phyloP scores from a whole-genome alignment of 2,329 filamentous ascomycete genomes.

The Aspergillus arachidicola region DNA sequence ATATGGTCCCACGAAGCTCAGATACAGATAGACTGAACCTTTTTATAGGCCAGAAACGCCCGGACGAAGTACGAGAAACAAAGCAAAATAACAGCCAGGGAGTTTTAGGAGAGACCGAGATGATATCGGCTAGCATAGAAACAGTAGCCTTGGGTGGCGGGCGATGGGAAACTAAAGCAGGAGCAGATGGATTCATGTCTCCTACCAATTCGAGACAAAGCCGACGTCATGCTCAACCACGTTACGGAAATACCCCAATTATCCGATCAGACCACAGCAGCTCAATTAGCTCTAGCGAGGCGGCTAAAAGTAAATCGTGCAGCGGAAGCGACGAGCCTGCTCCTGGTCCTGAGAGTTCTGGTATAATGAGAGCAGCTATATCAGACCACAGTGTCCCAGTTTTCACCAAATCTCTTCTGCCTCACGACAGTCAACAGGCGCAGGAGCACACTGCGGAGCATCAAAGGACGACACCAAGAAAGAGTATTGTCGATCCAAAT shows the following conservation, averaged over 20 bases:
- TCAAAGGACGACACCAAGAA: constrained; percentile 12
- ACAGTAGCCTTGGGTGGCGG: neutral
- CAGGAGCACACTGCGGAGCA: neutral
- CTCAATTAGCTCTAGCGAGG: neutral
- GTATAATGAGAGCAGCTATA: neutral
- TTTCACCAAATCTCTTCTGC: neutral
- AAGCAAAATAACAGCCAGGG: neutral
- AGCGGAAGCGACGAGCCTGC: neutral
- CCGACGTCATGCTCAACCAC: neutral
- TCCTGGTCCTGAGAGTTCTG: neutral
- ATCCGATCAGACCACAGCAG: neutral
- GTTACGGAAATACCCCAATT: neutral
- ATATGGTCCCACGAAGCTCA: neutral
- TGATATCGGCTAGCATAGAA: neutral
- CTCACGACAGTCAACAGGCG: neutral
- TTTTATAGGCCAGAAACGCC: neutral
- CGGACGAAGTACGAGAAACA: neutral
- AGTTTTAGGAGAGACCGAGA: neutral
- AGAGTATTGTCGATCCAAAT: constrained; percentile 38
- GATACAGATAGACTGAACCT: neutral
- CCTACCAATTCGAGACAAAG: neutral
- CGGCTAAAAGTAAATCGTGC: neutral
- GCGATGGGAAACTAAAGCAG: neutral
- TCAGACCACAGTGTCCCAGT: neutral
- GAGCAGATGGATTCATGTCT: neutral